Conservation (phyloP, 305 asterid genomes). For the Fraxinus platypoda region DNA sequence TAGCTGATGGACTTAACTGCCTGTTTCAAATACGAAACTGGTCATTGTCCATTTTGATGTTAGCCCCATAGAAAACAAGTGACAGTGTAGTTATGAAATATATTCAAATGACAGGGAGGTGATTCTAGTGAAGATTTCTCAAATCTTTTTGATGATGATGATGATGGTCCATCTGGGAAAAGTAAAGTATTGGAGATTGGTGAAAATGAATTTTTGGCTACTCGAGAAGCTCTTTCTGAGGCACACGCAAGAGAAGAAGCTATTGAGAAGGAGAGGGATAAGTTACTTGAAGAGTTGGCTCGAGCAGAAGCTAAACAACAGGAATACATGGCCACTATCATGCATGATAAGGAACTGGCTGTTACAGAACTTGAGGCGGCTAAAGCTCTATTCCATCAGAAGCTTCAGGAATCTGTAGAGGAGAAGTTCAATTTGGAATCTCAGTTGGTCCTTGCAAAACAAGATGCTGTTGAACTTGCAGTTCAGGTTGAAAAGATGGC, state of each 20-base stretch:
- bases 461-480: constrained; percentile 48
- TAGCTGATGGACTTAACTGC: not conserved
- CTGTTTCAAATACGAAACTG: not conserved
- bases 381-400: constrained; percentile 33
- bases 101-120: constrained; percentile 28
- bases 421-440: constrained; percentile 39
- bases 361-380: constrained; percentile 43
- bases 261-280: constrained; percentile 35
- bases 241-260: constrained; percentile 33
- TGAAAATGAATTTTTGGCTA: constrained; percentile 29
- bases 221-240: constrained; percentile 29
- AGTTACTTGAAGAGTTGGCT: constrained; percentile 37
- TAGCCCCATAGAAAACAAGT: not conserved
- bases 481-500: constrained; percentile 48
- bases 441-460: constrained; percentile 42
- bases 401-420: constrained; percentile 35
- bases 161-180: constrained; percentile 23
- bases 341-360: constrained; percentile 38
- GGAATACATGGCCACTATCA: constrained; percentile 32
- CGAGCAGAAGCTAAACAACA: constrained; percentile 34
- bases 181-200: constrained; percentile 24
- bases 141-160: constrained; percentile 32
- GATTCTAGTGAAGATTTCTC: constrained; percentile 25
- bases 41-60: not conserved
- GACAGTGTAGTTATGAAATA: not conserved